These are phyloP conservation scores for Ilyonectria sp. DNA, from an alignment of 2,329 filamentous ascomycete genomes.

Conservation along the genomic window DNA sequence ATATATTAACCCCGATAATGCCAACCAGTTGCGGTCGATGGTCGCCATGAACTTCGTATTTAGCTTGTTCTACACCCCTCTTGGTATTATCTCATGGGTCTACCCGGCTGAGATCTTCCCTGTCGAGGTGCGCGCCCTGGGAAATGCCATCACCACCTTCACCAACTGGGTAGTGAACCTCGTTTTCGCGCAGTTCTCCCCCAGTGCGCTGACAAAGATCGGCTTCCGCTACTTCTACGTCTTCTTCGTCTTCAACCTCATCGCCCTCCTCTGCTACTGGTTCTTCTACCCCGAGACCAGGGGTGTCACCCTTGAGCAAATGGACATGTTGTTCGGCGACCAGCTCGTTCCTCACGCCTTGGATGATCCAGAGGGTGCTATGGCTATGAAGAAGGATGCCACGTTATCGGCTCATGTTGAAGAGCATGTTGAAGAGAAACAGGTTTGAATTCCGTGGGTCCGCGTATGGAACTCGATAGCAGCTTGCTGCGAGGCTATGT, in stretches of 20 bases:
- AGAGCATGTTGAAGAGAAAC: conserved; percentile 11
- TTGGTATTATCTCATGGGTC: conserved; percentile 61
- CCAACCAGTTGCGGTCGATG: conserved; percentile 48
- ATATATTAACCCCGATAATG: conserved; percentile 44
- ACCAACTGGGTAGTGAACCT: conserved; percentile 55
- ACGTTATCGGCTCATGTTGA: conserved; percentile 16
- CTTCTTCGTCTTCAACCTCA: conserved; percentile 47
- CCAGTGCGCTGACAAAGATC: conserved; percentile 58
- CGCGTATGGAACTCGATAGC: no score
- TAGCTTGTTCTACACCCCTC: conserved; percentile 45
- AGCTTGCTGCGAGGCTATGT: no score
- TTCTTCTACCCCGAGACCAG: conserved; percentile 34
- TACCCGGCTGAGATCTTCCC: conserved; percentile 60
- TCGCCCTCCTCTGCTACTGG: conserved; percentile 42
- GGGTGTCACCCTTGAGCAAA: conserved; percentile 30
- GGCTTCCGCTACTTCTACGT: conserved; percentile 62
- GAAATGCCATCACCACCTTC: conserved; percentile 49
- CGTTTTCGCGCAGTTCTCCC: conserved; percentile 65
- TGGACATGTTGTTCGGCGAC: conserved; percentile 33
- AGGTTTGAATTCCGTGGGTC: no score
- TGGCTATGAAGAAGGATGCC: conserved; percentile 32
- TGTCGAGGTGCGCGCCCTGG: conserved; percentile 50
- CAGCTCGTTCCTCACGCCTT: conserved; percentile 34
- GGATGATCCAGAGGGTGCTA: conserved; percentile 28
- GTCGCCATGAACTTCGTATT: conserved; percentile 56